phyloP scores from a whole-genome alignment of 2,329 filamentous ascomycete species.

The Trichoderma cornu-damae region DNA sequence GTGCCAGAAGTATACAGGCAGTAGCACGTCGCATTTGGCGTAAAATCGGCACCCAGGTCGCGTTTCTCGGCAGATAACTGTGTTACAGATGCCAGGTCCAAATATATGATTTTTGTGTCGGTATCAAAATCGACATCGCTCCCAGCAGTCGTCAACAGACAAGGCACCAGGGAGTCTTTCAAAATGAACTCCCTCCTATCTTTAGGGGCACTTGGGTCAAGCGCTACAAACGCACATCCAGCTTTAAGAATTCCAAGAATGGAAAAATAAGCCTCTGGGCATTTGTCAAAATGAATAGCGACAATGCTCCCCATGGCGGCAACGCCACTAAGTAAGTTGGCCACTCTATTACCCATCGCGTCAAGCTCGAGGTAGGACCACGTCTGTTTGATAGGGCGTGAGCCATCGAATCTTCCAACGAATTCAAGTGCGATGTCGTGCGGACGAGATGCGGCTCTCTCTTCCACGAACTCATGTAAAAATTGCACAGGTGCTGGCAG shows the following conservation, averaged over 20 bases:
- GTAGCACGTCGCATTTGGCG: constrained; percentile 61
- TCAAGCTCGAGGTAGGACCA: constrained; percentile 78
- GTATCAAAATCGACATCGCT: constrained; percentile 32
- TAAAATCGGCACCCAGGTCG: constrained; percentile 21
- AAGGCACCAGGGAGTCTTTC: constrained; percentile 61
- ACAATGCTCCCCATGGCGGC: constrained; percentile 58
- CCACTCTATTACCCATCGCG: constrained; percentile 64
- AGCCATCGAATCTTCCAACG: constrained; percentile 50
- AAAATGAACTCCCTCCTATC: constrained; percentile 74
- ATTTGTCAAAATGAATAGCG: constrained; percentile 78
- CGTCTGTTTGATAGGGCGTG: constrained; percentile 40
- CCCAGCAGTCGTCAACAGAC: constrained; percentile 53
- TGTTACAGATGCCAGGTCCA: constrained; percentile 32
- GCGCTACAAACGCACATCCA: constrained; percentile 73
- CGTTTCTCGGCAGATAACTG: constrained; percentile 19
- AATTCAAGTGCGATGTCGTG: constrained; percentile 70
- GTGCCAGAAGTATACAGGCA: constrained; percentile 86
- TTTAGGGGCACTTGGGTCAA: constrained; percentile 68
- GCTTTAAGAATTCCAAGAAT: constrained; percentile 79
- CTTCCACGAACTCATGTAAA: constrained; percentile 75
- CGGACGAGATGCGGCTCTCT: constrained; percentile 51
- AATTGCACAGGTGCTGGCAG: constrained; percentile 56
- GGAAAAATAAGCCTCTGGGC: constrained; percentile 74
- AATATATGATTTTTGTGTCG: constrained; percentile 31
- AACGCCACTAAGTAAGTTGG: constrained; percentile 53